Base-by-base conservation (phyloP, 345 rosid species). In the Balakata baccata region DNA sequence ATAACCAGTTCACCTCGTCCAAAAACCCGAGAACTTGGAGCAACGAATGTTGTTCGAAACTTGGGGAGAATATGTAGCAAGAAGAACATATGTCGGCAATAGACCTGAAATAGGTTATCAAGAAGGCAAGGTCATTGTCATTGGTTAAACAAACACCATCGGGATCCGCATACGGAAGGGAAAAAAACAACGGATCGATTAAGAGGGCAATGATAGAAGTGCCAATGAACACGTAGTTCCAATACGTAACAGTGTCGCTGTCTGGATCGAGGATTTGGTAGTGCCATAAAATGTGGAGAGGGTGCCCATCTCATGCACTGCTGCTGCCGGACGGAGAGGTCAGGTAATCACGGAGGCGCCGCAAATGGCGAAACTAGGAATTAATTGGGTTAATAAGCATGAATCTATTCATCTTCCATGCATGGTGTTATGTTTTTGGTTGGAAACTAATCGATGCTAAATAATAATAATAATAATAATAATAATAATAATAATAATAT, bases 1-100 rank as follows among this genome's bases (percentile, higher is more conserved):
- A 82, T 92, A 22, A 89, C 98, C 4, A 95, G 89, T 77, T 92
- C 99, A 6, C 98, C 97, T 0, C 90, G 85, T 11, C 98, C 97
- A 46, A 95, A 92, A 50, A 87, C 93, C 37, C 92, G 76, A 23
- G 97, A 89, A 59, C 79, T 91, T 14, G 96, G 85, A 0, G 98
- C 88, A 6, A 91, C 88, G 53, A 87, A 95, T 1, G 92, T 96
- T 0, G 97, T 95, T 71, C 97, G 83, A 56, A 95, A 95, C 85
- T 95, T 89, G 89, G 91, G 85, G 60, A 84, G 0, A 18, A 95
- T 87, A 68, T 91, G 97, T 37, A 91, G 58, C 50, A 83, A 69
- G 75, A 86, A 89, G 79, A 89, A 91, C 49, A 87, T n/a, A n/a
- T 38, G 78, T 95, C 98, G 7, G 90, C 84, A 3, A 88, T 50